phyloP scores from a whole-genome alignment of 176 grass and related monocot genomes.

The Pontederia crassipes region DNA sequence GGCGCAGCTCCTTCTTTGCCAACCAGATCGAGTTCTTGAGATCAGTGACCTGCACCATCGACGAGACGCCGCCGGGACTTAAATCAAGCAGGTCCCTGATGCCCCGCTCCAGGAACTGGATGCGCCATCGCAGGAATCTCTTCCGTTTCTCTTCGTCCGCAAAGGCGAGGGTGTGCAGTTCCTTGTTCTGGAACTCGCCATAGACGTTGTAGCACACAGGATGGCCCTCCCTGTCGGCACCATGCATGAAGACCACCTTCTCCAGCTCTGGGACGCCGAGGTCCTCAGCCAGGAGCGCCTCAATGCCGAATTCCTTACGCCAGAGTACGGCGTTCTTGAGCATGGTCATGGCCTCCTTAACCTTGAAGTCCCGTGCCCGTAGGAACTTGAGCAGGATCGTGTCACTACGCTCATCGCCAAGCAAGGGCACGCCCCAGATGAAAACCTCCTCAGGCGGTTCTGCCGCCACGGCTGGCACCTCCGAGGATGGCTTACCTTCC shows the following conservation, averaged over 20 bases:
- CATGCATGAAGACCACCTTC: constrained; percentile 16
- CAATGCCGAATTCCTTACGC: constrained; percentile 17
- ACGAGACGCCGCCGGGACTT: constrained; percentile 4
- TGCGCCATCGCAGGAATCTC: constrained; percentile 18
- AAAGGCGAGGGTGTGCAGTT: constrained; percentile 15
- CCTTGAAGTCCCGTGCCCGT: constrained; percentile 21
- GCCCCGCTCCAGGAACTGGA: constrained; percentile 15
- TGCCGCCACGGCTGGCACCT: neutral
- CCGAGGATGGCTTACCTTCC: neutral
- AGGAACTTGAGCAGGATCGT: constrained; percentile 22
- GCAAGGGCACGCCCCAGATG: constrained; percentile 17
- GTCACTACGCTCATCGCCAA: constrained; percentile 14
- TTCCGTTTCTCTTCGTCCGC: constrained; percentile 18
- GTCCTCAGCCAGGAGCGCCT: constrained; percentile 19
- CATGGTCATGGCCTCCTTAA: constrained; percentile 13
- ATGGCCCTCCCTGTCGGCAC: constrained; percentile 13
- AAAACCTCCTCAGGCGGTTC: constrained; percentile 1
- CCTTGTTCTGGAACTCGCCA: constrained; percentile 16
- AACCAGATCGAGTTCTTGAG: constrained; percentile 20
- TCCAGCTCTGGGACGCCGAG: constrained; percentile 12
- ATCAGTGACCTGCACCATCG: constrained; percentile 23
- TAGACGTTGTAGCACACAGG: constrained; percentile 29
- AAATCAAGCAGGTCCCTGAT: constrained; percentile 22
- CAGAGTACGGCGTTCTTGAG: constrained; percentile 14
- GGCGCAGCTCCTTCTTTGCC: constrained; percentile 12